phyloP scores from a whole-genome alignment of 768 basidiomycete species.

The Naematelia encephala region DNA sequence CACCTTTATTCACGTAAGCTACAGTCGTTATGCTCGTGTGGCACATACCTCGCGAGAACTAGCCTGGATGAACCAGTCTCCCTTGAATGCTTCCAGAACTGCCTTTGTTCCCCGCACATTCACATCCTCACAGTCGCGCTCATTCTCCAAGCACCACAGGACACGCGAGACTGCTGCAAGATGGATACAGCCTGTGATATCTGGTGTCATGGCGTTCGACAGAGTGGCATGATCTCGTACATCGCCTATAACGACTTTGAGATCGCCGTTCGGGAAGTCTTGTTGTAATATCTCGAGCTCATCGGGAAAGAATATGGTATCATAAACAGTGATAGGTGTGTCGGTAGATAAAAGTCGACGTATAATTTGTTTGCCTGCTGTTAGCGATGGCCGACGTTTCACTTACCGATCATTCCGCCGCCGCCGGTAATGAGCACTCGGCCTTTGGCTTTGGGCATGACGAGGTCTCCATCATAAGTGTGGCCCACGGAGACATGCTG shows the following conservation, averaged over 20 bases:
- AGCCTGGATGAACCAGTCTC: conserved; percentile 32
- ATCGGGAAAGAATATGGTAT: conserved; percentile 22
- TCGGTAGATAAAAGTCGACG: conserved; percentile 20
- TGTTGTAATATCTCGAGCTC: conserved; percentile 22
- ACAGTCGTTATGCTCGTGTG: conserved; percentile 39
- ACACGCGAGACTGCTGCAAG: conserved; percentile 35
- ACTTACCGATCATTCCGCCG: conserved; percentile 31
- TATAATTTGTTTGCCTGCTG: conserved; percentile 23
- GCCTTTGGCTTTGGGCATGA: conserved; percentile 2
- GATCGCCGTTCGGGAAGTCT: conserved; percentile 10
- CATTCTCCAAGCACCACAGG: conserved; percentile 32
- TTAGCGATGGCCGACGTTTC: background rate
- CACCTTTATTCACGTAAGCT: background rate
- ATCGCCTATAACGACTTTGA: conserved; percentile 24
- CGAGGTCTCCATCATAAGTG: background rate
- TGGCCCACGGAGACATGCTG: background rate
- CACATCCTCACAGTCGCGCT: conserved; percentile 33
- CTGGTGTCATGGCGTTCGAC: conserved; percentile 12
- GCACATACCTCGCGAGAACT: conserved; percentile 23
- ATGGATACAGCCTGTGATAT: conserved; percentile 28
- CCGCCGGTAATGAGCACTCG: conserved; percentile 29
- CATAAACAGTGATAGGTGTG: conserved; percentile 24
- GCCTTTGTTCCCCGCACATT: conserved; percentile 33
- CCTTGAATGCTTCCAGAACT: conserved; percentile 17
- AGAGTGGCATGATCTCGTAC: conserved; percentile 20